Conservation (phyloP, 2,329 filamentous ascomycete species). For the Paecilomyces sp. region DNA sequence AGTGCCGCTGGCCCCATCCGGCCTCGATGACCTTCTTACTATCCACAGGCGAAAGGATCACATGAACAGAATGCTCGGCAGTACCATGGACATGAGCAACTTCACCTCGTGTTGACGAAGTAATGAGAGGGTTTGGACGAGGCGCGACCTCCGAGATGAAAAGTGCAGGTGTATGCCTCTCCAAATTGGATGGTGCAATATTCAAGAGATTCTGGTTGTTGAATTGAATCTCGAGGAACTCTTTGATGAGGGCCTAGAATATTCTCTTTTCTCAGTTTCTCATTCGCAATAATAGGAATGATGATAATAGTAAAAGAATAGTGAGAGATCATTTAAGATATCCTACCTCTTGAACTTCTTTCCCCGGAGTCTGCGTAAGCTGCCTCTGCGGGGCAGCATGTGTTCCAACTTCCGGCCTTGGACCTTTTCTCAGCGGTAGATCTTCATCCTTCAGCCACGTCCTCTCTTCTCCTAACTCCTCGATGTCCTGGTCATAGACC, state of each 20-base stretch:
- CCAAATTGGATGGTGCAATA: background rate
- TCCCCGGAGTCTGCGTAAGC: background rate
- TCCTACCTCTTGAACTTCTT: background rate
- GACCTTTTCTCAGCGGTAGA: background rate
- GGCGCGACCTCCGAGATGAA: background rate
- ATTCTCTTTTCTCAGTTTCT: background rate
- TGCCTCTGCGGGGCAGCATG: background rate
- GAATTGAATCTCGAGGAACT: background rate
- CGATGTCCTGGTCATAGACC: background rate
- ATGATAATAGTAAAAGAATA: background rate
- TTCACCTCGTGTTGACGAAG: background rate
- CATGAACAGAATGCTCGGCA: background rate
- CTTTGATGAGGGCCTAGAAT: background rate
- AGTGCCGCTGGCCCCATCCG: conserved; percentile 69
- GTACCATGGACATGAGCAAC: background rate
- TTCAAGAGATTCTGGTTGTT: background rate
- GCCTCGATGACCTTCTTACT: conserved; percentile 58
- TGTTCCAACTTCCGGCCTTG: background rate
- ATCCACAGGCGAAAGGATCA: background rate
- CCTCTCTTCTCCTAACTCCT: background rate
- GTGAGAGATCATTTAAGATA: background rate
- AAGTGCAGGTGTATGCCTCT: background rate
- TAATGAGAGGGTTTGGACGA: background rate
- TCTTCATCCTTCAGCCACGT: background rate
- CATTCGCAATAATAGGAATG: background rate